These are phyloP conservation scores for Aspergillus sp. DNA, from an alignment of 2,329 filamentous ascomycete genomes.

Conservation along the genomic window DNA sequence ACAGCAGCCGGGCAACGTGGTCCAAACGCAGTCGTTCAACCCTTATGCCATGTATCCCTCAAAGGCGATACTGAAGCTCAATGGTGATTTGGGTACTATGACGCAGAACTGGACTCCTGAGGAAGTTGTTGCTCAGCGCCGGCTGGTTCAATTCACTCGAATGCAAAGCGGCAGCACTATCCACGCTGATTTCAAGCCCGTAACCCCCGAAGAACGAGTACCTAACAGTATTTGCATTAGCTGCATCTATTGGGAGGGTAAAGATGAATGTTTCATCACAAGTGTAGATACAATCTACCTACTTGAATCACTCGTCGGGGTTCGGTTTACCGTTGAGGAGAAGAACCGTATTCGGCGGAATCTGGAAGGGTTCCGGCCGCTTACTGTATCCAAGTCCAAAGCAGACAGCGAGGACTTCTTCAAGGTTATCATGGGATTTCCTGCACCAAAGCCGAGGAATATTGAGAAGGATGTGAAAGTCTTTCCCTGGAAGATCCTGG, in stretches of 20 bases:
- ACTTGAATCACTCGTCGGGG: conserved; percentile 85
- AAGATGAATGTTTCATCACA: conserved; percentile 86
- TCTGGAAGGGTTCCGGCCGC: conserved; percentile 86
- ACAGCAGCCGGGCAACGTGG: conserved; percentile 52
- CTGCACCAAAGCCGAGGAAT: conserved; percentile 90
- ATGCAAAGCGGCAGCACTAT: conserved; percentile 80
- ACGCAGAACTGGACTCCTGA: conserved; percentile 77
- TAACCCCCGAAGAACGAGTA: conserved; percentile 74
- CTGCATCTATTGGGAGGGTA: conserved; percentile 96
- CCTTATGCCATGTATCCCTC: conserved; percentile 78
- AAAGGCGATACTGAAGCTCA: conserved; percentile 82
- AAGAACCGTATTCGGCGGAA: conserved; percentile 98
- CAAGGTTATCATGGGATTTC: conserved; percentile 98
- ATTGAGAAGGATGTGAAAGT: conserved; percentile 99
- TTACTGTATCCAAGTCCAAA: conserved; percentile 92
- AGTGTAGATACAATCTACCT: conserved; percentile 96
- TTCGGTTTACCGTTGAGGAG: conserved; percentile 90
- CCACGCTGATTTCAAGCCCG: conserved; percentile 73
- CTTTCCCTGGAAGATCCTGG: conserved; percentile 91
- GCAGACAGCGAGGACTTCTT: conserved; percentile 94
- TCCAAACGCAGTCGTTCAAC: conserved; percentile 63
- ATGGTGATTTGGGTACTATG: conserved; percentile 84
- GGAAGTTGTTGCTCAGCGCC: conserved; percentile 74
- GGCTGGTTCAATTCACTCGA: conserved; percentile 86
- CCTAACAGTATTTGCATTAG: conserved; percentile 90